Conservation (phyloP, 345 rosid species). For the Eucalyptus albens region DNA sequence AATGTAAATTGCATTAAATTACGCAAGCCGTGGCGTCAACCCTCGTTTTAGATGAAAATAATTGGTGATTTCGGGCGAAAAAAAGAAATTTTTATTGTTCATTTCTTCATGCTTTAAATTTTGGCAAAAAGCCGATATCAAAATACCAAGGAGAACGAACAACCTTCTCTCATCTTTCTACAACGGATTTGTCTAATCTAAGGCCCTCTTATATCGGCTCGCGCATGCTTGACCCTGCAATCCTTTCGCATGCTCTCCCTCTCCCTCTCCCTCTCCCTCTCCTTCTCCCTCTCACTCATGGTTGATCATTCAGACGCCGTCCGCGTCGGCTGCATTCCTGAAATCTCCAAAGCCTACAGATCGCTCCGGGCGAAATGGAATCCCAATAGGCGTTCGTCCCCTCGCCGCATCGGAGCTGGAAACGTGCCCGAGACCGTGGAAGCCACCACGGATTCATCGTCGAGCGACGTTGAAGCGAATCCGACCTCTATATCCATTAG, state of each 20-base stretch:
- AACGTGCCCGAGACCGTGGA: not conserved
- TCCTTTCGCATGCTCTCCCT: not conserved
- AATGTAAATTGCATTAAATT: not conserved
- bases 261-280: not conserved
- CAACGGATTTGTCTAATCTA: not conserved
- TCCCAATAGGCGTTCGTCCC: not conserved
- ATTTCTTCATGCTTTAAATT: not conserved
- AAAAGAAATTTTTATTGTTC: too few relatives aligned
- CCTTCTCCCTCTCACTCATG: not conserved
- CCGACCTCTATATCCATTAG: not conserved
- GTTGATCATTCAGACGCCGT: conserved; percentile 3
- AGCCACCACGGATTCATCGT: not conserved
- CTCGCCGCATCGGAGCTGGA: not conserved
- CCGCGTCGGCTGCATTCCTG: not conserved
- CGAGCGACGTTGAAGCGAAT: not conserved
- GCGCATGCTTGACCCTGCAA: not conserved
- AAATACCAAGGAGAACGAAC: not conserved
- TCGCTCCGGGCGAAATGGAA: not conserved
- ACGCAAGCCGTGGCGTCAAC: not conserved
- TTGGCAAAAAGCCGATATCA: not conserved
- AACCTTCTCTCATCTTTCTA: not conserved
- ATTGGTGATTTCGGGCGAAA: not conserved
- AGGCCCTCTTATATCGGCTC: not conserved
- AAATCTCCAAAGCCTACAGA: not conserved
- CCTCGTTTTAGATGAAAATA: not conserved